Evolutionary conservation across 78 protist species (phyloP), one percentile per base, ranked within the genome.

Genomic region (Reticulomyxa filosa): DNA sequence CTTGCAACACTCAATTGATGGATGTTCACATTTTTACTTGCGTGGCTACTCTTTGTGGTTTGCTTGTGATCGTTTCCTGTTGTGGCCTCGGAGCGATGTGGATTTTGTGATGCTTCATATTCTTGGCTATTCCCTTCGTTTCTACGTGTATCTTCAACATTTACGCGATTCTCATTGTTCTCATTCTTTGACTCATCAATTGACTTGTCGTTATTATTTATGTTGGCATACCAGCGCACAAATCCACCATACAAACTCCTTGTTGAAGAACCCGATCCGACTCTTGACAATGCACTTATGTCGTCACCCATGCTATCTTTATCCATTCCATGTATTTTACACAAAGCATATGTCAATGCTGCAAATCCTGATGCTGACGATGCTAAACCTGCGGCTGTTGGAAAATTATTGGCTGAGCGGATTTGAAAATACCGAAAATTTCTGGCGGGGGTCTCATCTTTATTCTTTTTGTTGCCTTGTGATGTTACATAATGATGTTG

Each of bases 211-310:
- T 42, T 13, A 20, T 13, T 20, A 17, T 13, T 42, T 42, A 20
- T 42, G 50, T 17, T n/a, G n/a, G n/a, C n/a, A n/a, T n/a, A n/a
- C 99, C 99, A 95, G 39, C 46, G 26, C 29, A 93, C 99, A 34
- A 82, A 87, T 26, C 99, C 99, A 38, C 98, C 98, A 57, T 50
- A 76, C 53, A 92, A 13, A 17, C 73, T 37, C 22, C 99, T 79
- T 74, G 97, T 92, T 0, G 99, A 96, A 26, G 83, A 69, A 25
- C 99, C 99, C 2, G 92, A 82, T 3, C 99, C 99, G 1, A 73
- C 5, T 22, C 84, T 36, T 3, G 95, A 89, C 37, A 84, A 57
- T 5, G 59, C 29, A 1, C 85, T 70, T 11, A 78, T 33, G 36
- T 84, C 86, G 4, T 75, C 79, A 0, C 4, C 38, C 34, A 8